phyloP scores from a whole-genome alignment of 805 yeast species.

The Yarrowia sp. region DNA sequence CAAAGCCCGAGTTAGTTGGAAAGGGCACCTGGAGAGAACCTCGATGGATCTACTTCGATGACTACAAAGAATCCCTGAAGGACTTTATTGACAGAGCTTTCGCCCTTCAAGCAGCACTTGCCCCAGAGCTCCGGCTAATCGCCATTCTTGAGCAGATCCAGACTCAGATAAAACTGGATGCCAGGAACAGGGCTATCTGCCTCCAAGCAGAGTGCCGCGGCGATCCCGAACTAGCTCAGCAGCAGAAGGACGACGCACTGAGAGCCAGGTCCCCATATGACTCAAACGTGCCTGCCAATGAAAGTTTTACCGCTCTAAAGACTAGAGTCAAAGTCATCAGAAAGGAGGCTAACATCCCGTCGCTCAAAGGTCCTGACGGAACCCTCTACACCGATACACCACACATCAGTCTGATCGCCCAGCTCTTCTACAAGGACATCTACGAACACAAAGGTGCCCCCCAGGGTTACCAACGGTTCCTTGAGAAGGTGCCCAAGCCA shows the following conservation, averaged over 20 bases:
- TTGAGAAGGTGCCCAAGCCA: not conserved
- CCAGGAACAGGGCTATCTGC: not conserved
- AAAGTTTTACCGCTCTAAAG: not conserved
- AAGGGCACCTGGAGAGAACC: not conserved
- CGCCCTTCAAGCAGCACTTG: not conserved
- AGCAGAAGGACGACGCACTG: not conserved
- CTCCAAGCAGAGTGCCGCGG: not conserved
- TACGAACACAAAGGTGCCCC: not conserved
- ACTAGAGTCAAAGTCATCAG: not conserved
- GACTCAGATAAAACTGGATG: not conserved
- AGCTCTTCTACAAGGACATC: not conserved
- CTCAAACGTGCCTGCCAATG: not conserved
- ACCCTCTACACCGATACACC: not conserved
- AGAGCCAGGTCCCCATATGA: not conserved
- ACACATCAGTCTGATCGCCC: not conserved
- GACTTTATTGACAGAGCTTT: not conserved
- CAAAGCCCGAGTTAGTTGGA: not conserved
- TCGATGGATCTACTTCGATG: not conserved
- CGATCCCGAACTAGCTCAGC: not conserved
- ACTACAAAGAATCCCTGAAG: not conserved
- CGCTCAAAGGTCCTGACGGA: not conserved
- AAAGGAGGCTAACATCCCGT: not conserved
- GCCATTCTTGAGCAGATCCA: not conserved
- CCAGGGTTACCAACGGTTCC: not conserved
- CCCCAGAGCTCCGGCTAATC: not conserved